phyloP scores from a whole-genome alignment of 371 early-diverging fungal species.

The Mortierella sp. region DNA sequence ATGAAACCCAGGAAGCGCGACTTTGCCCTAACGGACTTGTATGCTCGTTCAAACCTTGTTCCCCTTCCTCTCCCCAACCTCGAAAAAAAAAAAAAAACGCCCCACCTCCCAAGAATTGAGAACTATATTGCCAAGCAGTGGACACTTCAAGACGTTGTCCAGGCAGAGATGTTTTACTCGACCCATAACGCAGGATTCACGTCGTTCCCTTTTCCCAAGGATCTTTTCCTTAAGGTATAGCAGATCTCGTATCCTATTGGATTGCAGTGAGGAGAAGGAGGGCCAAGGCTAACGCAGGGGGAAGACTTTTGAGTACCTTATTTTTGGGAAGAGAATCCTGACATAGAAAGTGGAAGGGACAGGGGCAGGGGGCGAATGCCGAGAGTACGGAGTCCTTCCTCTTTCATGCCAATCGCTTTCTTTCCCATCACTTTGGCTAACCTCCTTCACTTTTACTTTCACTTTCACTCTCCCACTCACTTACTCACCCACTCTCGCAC shows the following conservation, averaged over 20 bases:
- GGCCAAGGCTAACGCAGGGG: too few relatives aligned
- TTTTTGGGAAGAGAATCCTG: too few relatives aligned
- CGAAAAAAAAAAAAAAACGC: not conserved
- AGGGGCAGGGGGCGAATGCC: too few relatives aligned
- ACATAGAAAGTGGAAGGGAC: too few relatives aligned
- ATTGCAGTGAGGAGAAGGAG: not conserved
- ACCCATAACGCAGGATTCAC: conserved; percentile 74
- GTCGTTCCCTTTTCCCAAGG: conserved; percentile 78
- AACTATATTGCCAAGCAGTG: conserved; percentile 69
- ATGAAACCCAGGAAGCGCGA: too few relatives aligned
- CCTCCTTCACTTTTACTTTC: not conserved
- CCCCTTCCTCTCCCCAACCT: not conserved
- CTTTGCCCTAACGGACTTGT: too few relatives aligned
- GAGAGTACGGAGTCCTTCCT: too few relatives aligned
- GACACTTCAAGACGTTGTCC: conserved; percentile 72
- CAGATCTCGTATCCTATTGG: not conserved
- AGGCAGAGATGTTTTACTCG: conserved; percentile 70
- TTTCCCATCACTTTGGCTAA: not conserved
- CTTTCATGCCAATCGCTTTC: too few relatives aligned
- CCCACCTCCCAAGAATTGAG: conserved; percentile 60
- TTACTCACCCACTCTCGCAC: not conserved
- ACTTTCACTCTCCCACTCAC: too few relatives aligned
- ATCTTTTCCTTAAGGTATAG: conserved; percentile 73
- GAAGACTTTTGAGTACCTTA: too few relatives aligned
- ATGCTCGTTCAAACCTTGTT: not conserved